Base-by-base conservation (phyloP, 345 rosid genomes). In the Camelina hispida region DNA sequence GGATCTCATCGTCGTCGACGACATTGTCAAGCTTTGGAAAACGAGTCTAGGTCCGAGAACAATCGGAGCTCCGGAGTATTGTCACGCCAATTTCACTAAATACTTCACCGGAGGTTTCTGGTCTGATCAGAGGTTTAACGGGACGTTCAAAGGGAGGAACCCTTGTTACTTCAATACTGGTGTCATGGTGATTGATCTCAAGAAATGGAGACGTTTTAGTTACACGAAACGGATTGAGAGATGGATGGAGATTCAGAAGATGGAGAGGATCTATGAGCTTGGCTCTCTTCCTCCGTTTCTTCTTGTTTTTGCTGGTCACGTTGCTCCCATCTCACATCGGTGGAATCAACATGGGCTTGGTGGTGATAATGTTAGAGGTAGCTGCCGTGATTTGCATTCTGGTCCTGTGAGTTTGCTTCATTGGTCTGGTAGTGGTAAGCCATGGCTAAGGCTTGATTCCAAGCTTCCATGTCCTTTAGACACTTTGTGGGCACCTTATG, bases 281-380 rank as follows among this genome's bases (percentile, higher is more conserved):
- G 94, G 94, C 20, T 89, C 94, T 9, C 86, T 87, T 16, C 94
- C 94, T 7, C 88, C 94, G 2, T 89, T 85, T 79, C 76, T 89
- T 78, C 17, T 89, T 15, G 88, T 82, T 38, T 89, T 87, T 42
- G 91, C 89, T 1, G 94, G 94, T 13, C 73, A 83, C 1, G 73
- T 87, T 44, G 88, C 83, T 52, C 81, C 79, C 1, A 82, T 89
- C n/a, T 87, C 85, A 7, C 87, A 77, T 37, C 71, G 88, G 62
- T 89, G 94, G 94, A 89, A 89, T 51, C 94, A 89, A 62, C 94
- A 89, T 30, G 94, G 91, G 7, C 86, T 89, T 1, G 91, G 94
- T 7, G 94, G 94, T 1, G 87, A 89, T 56, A 88, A 87, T 66
- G 73, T 85, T 75, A 70, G 69, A 58, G 78, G 85, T 51, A 88